Percentiles rank a stretch among this genome's conserved stretches.
phyloP scores from a whole-genome alignment of 2,329 filamentous ascomycete genomes.

The Colletotrichum eleusines region DNA sequence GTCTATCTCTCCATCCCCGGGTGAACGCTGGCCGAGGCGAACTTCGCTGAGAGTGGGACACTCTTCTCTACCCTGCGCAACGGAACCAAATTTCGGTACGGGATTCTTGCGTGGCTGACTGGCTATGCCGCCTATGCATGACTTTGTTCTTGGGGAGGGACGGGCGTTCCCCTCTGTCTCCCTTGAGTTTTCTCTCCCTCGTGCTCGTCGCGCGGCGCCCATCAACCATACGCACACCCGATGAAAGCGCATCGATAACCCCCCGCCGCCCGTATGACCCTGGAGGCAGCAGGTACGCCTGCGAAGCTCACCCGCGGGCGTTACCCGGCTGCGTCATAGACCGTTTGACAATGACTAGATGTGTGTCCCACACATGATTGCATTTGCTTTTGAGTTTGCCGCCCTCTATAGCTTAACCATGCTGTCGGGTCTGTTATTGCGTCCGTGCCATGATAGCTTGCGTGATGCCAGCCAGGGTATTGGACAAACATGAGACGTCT shows the following conservation, averaged over 20 bases:
- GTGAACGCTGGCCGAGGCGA: background rate
- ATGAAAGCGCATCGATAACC: background rate
- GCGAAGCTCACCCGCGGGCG: conserved; percentile 5
- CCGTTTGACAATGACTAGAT: background rate
- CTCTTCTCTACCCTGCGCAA: no score
- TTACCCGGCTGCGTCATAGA: background rate
- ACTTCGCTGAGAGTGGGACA: background rate
- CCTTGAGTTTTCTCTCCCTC: background rate
- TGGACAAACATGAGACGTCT: background rate
- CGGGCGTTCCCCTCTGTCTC: background rate
- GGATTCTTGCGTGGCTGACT: background rate
- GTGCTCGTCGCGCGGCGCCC: background rate
- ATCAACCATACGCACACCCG: background rate
- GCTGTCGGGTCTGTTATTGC: background rate
- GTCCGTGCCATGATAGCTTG: background rate
- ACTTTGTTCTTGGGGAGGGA: background rate
- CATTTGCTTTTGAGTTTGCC: conserved; percentile 14
- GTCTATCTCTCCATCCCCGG: no score
- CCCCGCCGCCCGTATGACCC: background rate
- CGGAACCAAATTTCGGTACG: no score
- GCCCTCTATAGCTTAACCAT: background rate
- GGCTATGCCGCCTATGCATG: no score
- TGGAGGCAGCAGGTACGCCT: background rate
- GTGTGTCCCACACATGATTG: background rate
- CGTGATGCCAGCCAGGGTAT: no score